phyloP scores from a whole-genome alignment of 2,329 filamentous ascomycete species.

The Huntiella bhutanensis region DNA sequence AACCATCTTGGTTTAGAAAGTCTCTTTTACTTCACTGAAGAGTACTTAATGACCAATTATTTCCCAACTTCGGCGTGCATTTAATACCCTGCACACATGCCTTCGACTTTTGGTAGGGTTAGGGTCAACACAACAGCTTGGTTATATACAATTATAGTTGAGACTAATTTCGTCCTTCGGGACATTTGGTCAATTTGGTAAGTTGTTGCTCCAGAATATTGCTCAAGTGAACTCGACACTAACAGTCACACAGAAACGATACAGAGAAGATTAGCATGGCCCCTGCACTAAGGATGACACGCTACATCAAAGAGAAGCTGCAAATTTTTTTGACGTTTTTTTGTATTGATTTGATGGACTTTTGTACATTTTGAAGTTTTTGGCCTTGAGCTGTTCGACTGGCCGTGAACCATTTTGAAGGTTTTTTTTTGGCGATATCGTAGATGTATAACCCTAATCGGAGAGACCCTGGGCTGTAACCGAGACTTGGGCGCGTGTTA shows the following conservation, averaged over 20 bases:
- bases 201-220: background rate
- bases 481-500: too few species aligned
- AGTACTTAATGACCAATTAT: too few species aligned
- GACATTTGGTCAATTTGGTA: slow-evolving; percentile 13
- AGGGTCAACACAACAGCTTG: too few species aligned
- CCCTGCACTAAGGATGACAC: slow-evolving; percentile 89
- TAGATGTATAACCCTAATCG: too few species aligned
- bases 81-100: too few species aligned
- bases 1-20: too few species aligned
- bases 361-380: background rate
- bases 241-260: slow-evolving; percentile 10
- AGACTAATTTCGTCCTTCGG: slow-evolving; percentile 7
- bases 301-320: slow-evolving; percentile 64
- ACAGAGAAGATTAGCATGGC: slow-evolving; percentile 72
- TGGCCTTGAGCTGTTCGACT: background rate
- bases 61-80: too few species aligned
- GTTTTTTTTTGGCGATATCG: too few species aligned
- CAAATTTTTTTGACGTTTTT: slow-evolving; percentile 11
- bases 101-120: too few species aligned
- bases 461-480: too few species aligned
- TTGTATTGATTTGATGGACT: background rate
- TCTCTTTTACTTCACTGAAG: too few species aligned
- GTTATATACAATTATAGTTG: slow-evolving; percentile 4
- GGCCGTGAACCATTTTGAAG: background rate
- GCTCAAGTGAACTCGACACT: background rate